These are phyloP conservation scores for Artemisia argyi DNA, from an alignment of 129 eudicot genomes.

Conservation along the genomic window DNA sequence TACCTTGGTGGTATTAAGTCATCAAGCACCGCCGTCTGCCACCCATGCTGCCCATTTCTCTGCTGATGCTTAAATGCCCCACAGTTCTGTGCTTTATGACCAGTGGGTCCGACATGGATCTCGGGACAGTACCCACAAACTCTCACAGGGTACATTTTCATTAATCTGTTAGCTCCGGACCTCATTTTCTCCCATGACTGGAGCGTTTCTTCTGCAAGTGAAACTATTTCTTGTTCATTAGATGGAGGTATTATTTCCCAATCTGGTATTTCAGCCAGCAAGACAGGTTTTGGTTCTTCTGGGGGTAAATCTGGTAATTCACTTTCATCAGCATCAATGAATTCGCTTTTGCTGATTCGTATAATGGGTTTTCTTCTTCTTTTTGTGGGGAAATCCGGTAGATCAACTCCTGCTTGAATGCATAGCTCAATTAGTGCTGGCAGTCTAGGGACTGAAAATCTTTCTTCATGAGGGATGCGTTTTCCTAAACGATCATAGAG, in stretches of 20 bases:
- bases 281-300: constrained; percentile 42
- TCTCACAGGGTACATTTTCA: constrained; percentile 91
- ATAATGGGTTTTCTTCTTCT: constrained; percentile 85
- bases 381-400: constrained; percentile 83
- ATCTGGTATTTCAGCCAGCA: constrained; percentile 55
- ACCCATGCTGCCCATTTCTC: constrained; percentile 96
- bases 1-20: constrained; percentile 89
- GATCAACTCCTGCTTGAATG: constrained; percentile 94
- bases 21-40: constrained; percentile 91
- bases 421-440: constrained; percentile 92
- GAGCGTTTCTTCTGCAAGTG: constrained; percentile 87
- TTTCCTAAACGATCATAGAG: constrained; percentile 80
- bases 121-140: constrained; percentile 98
- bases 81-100: constrained; percentile 96
- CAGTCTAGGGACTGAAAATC: constrained; percentile 85
- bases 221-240: constrained; percentile 41
- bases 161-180: constrained; percentile 69
- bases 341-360: constrained; percentile 72
- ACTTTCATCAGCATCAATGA: constrained; percentile 88
- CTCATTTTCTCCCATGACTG: constrained; percentile 93
- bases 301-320: constrained; percentile 79
- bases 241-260: constrained; percentile 50
- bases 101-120: constrained; percentile 81
- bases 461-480: constrained; percentile 81
- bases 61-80: constrained; percentile 99